Percentiles rank a stretch among this genome's conserved stretches.
Conservation (phyloP, 805 yeast genomes). For the Saturnispora zaruensis region DNA sequence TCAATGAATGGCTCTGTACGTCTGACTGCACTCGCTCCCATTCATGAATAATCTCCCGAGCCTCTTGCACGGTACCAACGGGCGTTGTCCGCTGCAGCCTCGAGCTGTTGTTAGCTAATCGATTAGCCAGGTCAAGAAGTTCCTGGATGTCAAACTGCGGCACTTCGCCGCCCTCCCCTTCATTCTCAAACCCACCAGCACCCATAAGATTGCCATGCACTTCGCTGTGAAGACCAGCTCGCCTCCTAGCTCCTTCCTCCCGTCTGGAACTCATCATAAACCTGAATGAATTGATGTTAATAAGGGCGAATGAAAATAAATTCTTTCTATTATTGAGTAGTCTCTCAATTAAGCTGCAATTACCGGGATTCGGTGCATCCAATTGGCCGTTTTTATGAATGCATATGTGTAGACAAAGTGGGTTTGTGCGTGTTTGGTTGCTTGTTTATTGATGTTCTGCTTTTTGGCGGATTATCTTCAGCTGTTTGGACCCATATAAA, state of each 20-base stretch:
- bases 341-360: neutral
- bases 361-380: neutral
- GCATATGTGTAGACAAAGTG: no score
- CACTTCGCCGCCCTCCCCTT: neutral
- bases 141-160: constrained; percentile 1
- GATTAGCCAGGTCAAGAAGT: constrained; percentile 1
- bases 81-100: neutral
- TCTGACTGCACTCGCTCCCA: neutral
- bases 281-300: neutral
- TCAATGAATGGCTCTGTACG: neutral
- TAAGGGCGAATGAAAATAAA: neutral
- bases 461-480: no score
- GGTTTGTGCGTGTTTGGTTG: no score
- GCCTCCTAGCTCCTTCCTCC: neutral
- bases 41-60: constrained; percentile 1
- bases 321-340: neutral
- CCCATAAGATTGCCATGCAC: neutral
- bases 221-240: neutral
- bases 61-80: constrained; percentile 3
- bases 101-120: neutral
- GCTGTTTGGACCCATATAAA: no score
- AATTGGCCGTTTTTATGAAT: no score
- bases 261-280: neutral
- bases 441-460: no score
- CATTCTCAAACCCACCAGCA: neutral